Conservation (phyloP, 352 stramenopile genomes). For the Phytophthora pluvialis region DNA sequence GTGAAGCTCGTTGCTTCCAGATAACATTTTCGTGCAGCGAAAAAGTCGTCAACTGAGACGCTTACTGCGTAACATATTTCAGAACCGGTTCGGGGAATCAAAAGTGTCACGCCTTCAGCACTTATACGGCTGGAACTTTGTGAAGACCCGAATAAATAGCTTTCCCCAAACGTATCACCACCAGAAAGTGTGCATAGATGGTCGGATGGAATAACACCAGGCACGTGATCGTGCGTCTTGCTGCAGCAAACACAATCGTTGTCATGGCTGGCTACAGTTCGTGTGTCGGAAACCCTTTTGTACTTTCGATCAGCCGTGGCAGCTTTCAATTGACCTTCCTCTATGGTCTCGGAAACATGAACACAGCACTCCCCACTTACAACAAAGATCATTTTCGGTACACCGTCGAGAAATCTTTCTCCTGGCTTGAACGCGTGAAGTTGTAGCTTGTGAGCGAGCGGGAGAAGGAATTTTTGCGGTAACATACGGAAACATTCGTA, state of each 20-base stretch:
- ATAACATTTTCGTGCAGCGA: constrained; percentile 22
- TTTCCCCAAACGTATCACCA: constrained; percentile 50
- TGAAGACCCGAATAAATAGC: constrained; percentile 12
- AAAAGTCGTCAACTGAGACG: constrained; percentile 42
- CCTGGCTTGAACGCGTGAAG: constrained; percentile 33
- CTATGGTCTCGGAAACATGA: constrained; percentile 21
- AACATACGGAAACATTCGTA: constrained; percentile 50
- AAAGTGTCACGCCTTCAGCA: constrained; percentile 40
- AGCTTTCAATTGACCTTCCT: constrained; percentile 23
- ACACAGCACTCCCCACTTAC: constrained; percentile 51
- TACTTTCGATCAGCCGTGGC: not conserved
- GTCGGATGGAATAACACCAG: not conserved
- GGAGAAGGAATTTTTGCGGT: constrained; percentile 33
- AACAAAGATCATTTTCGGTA: constrained; percentile 43
- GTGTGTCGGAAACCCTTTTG: not conserved
- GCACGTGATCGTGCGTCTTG: not conserved
- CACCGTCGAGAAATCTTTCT: constrained; percentile 33
- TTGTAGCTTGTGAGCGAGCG: constrained; percentile 42
- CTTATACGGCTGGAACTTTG: not conserved
- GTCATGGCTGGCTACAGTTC: not conserved
- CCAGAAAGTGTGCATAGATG: constrained; percentile 48
- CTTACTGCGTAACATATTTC: constrained; percentile 28
- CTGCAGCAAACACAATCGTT: constrained; percentile 3
- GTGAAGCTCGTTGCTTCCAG: constrained; percentile 39
- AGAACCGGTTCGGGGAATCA: constrained; percentile 29